Evolutionary conservation across 108 stramenopile genomes (phyloP).

Genomic region (Nitzschia sp.): DNA sequence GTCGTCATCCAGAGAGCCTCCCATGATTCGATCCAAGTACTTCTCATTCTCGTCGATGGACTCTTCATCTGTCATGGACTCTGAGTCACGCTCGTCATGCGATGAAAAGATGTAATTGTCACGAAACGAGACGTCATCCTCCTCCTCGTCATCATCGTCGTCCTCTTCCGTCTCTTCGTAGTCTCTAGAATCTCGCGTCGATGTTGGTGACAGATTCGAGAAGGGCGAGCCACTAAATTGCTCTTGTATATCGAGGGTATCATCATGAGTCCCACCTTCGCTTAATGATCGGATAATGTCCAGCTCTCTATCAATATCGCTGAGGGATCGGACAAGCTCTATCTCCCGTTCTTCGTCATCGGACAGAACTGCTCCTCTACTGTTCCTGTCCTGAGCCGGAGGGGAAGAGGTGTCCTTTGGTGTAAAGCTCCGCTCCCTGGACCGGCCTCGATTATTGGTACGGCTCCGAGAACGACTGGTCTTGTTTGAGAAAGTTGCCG

Average conservation of each 20-base stretch:
- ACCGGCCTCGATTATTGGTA: background rate
- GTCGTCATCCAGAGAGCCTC: background rate
- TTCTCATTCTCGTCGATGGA: background rate
- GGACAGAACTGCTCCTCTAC: background rate
- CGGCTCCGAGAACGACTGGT: background rate
- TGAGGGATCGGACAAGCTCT: too few relatives aligned
- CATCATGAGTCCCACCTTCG: slow-evolving; percentile 10
- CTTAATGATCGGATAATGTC: slow-evolving; percentile 9
- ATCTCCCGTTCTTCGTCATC: too few relatives aligned
- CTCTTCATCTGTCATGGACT: background rate
- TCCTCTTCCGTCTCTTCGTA: background rate
- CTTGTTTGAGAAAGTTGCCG: slow-evolving; percentile 9
- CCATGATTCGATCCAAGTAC: too few relatives aligned
- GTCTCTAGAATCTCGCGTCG: too few relatives aligned
- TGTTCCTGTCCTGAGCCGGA: background rate
- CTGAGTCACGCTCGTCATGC: background rate
- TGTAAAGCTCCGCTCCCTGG: background rate
- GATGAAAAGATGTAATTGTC: background rate
- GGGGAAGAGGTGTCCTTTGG: background rate
- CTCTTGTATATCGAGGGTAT: slow-evolving; percentile 14
- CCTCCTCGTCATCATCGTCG: background rate
- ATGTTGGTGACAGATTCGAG: too few relatives aligned
- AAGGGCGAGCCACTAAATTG: background rate
- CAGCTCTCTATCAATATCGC: background rate
- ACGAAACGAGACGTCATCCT: background rate